Evolutionary conservation across 371 early-diverging fungal genomes (phyloP), one percentile per base, ranked within the genome.

Genomic region (Catenaria anguillulae): DNA sequence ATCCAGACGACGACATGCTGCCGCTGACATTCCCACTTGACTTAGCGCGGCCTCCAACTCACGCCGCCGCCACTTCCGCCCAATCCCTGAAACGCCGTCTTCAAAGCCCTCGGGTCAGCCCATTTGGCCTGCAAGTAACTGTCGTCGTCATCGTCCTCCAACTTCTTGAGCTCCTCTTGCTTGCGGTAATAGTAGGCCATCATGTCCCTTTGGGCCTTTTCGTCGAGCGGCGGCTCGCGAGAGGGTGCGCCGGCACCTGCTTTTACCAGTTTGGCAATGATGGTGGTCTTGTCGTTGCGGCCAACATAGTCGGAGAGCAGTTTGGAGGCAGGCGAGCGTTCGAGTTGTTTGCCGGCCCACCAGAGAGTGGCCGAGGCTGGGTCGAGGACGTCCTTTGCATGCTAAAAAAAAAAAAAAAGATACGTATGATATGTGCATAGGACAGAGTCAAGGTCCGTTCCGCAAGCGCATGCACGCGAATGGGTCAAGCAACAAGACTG

Each of bases 261-360:
- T 73, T 74, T 75, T 50, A 71, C 73, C 3, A 80, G 62, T 66
- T 78, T 80, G 42, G 67, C 71, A 46, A 77, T 68, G 26, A 76
- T 64, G 56, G 71, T 76, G n/a, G 76, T 76, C 62, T 80, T 80
- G 31, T 80, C 77, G 60, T 80, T 80, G 56, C 66, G 71, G 24
- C 80, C 80, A 2, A 75, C 65, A 60, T 65, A 78, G 62, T 78
- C 78, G 15, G 66, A 55, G 26, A 78, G 69, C 24, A 62, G 33
- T 60, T 78, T 78, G n/a, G n/a, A n/a, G n/a, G n/a, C n/a, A n/a
- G n/a, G n/a, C 24, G 69, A 73, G 10, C 56, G 63, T 33, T 55
- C 45, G 5, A 80, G 65, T 55, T 78, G 77, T 65, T 78, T 78
- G 45, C 68, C 67, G 1, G 80, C 80, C 77, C 79, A 77, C 80